Evolutionary conservation across 805 yeast species (phyloP).

Genomic region (Saturnispora besseyi): DNA sequence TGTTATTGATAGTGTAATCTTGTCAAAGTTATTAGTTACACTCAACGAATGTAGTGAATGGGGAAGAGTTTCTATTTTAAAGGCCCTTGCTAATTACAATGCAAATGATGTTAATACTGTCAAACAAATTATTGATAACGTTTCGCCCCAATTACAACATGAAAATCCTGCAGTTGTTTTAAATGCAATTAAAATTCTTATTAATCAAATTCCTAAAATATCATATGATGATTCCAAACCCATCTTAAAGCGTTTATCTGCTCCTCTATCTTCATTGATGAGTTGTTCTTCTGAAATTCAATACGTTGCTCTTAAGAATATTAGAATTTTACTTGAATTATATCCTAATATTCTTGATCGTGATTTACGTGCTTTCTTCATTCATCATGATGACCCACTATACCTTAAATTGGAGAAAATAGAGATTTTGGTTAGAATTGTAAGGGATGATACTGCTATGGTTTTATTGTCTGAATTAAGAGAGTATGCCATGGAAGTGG

Average conservation of each 20-base stretch:
- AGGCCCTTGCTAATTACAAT: conserved; percentile 66
- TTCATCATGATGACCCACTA: conserved; percentile 78
- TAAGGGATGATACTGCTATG: conserved; percentile 49
- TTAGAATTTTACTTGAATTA: conserved; percentile 79
- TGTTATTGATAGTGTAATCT: conserved; percentile 32
- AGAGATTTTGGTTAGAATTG: conserved; percentile 63
- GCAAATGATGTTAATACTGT: conserved; percentile 57
- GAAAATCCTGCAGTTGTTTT: conserved; percentile 93
- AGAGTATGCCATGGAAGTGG: conserved; percentile 81
- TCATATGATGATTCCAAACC: conserved; percentile 29
- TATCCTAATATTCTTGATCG: conserved; percentile 71
- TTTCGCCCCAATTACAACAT: conserved; percentile 91
- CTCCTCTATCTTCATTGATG: conserved; percentile 81
- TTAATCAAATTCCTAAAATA: conserved; percentile 54
- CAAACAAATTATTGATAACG: conserved; percentile 77
- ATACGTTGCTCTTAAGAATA: conserved; percentile 85
- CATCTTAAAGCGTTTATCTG: conserved; percentile 61
- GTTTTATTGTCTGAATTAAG: conserved; percentile 59
- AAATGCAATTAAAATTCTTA: conserved; percentile 70
- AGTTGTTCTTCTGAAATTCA: conserved; percentile 92
- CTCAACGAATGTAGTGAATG: conserved; percentile 97
- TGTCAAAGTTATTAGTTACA: conserved; percentile 65
- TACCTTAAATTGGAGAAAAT: conserved; percentile 70
- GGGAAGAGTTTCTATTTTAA: conserved; percentile 89
- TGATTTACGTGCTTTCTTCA: conserved; percentile 82